Evolutionary conservation across 2,329 filamentous ascomycete genomes (phyloP).

Genomic region (Podosphaera xanthii): DNA sequence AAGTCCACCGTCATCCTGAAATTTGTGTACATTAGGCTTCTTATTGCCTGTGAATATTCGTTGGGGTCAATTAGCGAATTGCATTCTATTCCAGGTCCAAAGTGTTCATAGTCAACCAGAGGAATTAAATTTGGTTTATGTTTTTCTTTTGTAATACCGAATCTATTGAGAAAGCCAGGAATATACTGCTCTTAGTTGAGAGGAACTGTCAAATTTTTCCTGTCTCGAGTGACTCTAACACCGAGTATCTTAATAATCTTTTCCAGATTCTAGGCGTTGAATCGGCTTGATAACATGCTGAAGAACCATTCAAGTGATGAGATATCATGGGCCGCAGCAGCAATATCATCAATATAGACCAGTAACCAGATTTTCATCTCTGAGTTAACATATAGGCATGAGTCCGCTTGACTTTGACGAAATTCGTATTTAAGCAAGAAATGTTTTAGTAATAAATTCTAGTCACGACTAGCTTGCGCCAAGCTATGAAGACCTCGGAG

Average conservation of each 20-base stretch:
- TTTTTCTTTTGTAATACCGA: neutral
- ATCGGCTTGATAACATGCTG: neutral
- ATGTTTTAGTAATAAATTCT: neutral
- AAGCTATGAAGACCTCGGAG: neutral
- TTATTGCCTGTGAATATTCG: neutral
- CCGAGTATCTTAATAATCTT: neutral
- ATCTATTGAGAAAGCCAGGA: neutral
- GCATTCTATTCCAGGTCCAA: neutral
- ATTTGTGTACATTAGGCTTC: neutral
- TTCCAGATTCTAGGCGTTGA: neutral
- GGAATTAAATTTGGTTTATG: neutral
- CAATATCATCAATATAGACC: conserved; percentile 1
- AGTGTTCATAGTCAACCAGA: neutral
- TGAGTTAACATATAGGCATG: neutral
- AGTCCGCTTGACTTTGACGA: neutral
- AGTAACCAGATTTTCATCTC: neutral
- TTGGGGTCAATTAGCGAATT: neutral
- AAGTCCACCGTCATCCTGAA: too few species aligned
- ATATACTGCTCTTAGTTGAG: neutral
- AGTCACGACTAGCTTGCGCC: neutral
- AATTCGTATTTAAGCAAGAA: neutral
- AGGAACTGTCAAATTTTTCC: neutral
- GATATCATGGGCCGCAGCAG: neutral
- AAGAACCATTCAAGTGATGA: neutral
- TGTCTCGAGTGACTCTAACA: neutral